Base-by-base conservation (phyloP, 2,329 filamentous ascomycete species). In the Fragosphaeria purpurea region DNA sequence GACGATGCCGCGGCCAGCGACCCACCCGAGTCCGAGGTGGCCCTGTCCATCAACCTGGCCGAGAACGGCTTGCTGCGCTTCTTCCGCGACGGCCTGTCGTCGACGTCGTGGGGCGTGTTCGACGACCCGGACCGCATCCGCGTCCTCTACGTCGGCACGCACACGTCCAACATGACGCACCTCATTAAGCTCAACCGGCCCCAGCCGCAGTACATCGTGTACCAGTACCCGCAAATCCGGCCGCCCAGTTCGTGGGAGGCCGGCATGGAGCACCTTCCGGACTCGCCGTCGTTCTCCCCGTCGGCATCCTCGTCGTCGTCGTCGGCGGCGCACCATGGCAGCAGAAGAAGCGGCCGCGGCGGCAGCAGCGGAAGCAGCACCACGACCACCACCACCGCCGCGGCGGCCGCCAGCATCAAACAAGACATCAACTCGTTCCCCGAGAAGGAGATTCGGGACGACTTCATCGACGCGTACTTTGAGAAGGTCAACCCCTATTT, bases 391-490 rank as follows among this genome's bases (percentile, higher is more conserved):
- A 40, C 41, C 35, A 40, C 42, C 37, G 45, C 32, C 35, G 32
- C 40, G 31, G 12, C 12, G 3, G 31, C 9, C n/a, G 13, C 30
- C 1, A 39, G 35, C n/a, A 31, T 33, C 10, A 41, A 40, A 5
- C 44, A 44, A 11, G 51, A 53, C 34, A 50, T 53, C 7, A 30
- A 47, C 37, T 53, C 51, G 34, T 53, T 53, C 8, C 52, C 52
- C 4, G 52, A 51, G 11, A 46, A 43, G 22, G 48, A 50, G n/a
- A 53, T 53, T 34, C 52, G 52, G 13, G 48, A 53, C 38, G 46
- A 48, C 38, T 51, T 53, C 37, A 41, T 53, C 31, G 43, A 53
- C n/a, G 52, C 52, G n/a, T 53, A 48, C 32, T 53, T 53, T 48
- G 44, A 34, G 1, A 41, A 50, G 5, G 43, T 54, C 47, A 52